Percentiles rank a stretch among this genome's conserved stretches.
phyloP scores from a whole-genome alignment of 2,329 filamentous ascomycete genomes.

The Ophiostoma triangulosporum region DNA sequence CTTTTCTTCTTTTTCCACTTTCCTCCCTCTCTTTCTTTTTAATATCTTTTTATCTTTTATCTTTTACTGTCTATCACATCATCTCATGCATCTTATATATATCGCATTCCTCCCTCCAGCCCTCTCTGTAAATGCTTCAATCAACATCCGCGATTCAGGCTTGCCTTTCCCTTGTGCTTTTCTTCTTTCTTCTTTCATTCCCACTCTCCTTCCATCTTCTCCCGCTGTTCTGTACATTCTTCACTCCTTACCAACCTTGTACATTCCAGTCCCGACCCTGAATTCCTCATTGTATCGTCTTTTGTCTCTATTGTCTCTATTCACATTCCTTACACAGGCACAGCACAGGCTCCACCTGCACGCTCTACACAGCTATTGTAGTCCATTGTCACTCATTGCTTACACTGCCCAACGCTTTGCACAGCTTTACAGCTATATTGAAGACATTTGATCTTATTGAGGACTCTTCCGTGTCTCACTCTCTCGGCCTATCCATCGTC shows the following conservation, averaged over 20 bases:
- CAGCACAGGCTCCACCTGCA: neutral
- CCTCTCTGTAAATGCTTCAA: neutral
- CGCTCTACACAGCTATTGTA: neutral
- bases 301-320: neutral
- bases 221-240: neutral
- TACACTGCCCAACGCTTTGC: too few species aligned
- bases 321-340: neutral
- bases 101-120: neutral
- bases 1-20: neutral
- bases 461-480: neutral
- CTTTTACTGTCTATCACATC: neutral
- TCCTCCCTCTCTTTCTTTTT: neutral
- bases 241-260: neutral
- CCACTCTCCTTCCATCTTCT: neutral
- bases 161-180: neutral
- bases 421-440: too few species aligned
- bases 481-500: conserved; percentile 1
- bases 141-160: neutral
- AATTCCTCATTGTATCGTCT: neutral
- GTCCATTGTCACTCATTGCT: neutral
- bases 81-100: neutral
- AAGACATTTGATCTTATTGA: neutral
- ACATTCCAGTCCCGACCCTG: neutral
- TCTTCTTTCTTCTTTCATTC: neutral
- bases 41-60: neutral